phyloP scores from a whole-genome alignment of 345 rosid species.

The Rhodomyrtus tomentosa region DNA sequence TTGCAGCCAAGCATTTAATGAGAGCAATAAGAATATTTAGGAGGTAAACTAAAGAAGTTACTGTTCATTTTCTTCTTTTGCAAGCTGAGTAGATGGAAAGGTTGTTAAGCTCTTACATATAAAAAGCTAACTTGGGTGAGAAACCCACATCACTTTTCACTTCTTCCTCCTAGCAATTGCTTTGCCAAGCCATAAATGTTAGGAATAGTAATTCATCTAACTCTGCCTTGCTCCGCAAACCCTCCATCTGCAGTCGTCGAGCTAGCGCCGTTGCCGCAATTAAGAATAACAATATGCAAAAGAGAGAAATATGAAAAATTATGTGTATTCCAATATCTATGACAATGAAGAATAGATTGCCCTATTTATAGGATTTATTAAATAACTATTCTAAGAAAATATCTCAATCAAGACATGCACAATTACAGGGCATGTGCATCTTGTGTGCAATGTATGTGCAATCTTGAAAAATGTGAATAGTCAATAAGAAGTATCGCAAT shows the following conservation, averaged over 20 bases:
- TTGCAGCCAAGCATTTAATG: not conserved
- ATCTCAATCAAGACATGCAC: too few species aligned
- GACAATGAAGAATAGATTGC: too few species aligned
- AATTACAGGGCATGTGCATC: too few species aligned
- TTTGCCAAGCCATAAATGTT: not conserved
- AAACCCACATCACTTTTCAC: not conserved
- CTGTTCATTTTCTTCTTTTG: not conserved
- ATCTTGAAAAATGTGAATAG: too few species aligned
- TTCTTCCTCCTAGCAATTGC: not conserved
- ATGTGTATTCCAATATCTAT: too few species aligned
- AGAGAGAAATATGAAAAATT: too few species aligned
- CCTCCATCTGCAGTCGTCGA: slow-evolving; percentile 42
- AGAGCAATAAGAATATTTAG: not conserved
- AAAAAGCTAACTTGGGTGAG: not conserved
- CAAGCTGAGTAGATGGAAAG: not conserved
- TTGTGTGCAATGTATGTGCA: too few species aligned
- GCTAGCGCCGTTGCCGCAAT: slow-evolving; percentile 42
- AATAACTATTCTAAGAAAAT: too few species aligned
- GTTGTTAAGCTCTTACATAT: not conserved
- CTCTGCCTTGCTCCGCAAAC: slow-evolving; percentile 33
- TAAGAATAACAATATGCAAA: too few species aligned
- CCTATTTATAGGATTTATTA: too few species aligned
- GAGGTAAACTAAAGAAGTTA: not conserved
- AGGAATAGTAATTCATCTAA: not conserved
- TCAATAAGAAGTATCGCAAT: too few species aligned